A percentile compares a stretch with the other conserved stretches of the same genome.
Evolutionary conservation across 371 early-diverging fungal species (phyloP).

Genomic region (Funneliformis caledonium): DNA sequence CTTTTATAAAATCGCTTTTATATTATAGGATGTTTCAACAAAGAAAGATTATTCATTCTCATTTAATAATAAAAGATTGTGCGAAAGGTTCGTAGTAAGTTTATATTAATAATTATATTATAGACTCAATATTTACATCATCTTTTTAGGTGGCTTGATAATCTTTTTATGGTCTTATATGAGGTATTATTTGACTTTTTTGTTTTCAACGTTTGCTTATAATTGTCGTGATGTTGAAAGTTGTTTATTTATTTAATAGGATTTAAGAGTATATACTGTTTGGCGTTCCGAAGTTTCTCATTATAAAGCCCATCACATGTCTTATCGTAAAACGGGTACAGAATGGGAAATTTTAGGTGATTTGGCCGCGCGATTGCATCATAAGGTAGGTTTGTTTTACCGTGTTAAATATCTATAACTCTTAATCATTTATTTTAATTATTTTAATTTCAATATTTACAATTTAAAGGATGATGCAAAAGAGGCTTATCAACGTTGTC

Average conservation of each 20-base stretch:
- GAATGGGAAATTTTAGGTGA: constrained; percentile 98
- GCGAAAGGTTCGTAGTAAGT: constrained; percentile 69
- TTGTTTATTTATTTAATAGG: constrained; percentile 47
- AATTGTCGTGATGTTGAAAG: background rate
- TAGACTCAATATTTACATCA: background rate
- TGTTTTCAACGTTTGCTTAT: background rate
- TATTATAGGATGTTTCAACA: background rate
- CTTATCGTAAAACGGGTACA: constrained; percentile 87
- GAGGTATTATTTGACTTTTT: constrained; percentile 53
- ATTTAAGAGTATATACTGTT: constrained; percentile 90
- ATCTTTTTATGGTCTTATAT: constrained; percentile 96
- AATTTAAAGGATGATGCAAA: constrained; percentile 77
- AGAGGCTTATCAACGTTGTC: constrained; percentile 85
- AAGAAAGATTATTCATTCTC: constrained; percentile 57
- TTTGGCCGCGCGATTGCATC: constrained; percentile 82
- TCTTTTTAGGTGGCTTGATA: constrained; percentile 84
- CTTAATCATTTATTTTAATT: too few relatives aligned
- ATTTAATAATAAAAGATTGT: constrained; percentile 92
- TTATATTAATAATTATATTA: background rate
- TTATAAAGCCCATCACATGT: constrained; percentile 71
- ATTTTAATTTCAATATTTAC: background rate
- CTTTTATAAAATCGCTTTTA: background rate
- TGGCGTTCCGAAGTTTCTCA: constrained; percentile 77
- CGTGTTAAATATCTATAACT: too few relatives aligned
- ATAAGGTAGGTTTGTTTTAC: constrained; percentile 56